Evolutionary conservation across 306 rosid genomes (phyloP).

Genomic region (Rubus idaeus): DNA sequence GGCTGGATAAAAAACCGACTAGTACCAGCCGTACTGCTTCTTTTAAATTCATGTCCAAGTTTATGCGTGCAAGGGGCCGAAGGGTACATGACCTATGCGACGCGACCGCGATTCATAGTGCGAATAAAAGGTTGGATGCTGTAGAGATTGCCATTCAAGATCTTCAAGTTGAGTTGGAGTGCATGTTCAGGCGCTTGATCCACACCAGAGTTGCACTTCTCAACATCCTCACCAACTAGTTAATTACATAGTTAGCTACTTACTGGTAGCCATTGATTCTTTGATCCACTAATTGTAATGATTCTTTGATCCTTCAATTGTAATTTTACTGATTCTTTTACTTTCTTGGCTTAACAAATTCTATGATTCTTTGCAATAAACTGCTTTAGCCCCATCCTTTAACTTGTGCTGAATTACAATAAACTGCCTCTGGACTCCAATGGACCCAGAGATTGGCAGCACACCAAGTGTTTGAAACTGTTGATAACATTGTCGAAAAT

Average conservation of each 20-base stretch:
- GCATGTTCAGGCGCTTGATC: slow-evolving; percentile 64
- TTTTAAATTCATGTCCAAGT: slow-evolving; percentile 34
- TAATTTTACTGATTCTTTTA: not conserved
- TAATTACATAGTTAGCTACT: not conserved
- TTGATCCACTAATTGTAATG: not conserved
- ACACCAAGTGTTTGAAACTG: no score
- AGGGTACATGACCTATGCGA: slow-evolving; percentile 37
- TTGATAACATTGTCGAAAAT: not conserved
- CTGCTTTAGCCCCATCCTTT: not conserved
- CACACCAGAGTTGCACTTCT: slow-evolving; percentile 64
- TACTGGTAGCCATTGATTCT: not conserved
- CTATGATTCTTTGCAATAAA: not conserved
- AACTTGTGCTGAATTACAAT: not conserved
- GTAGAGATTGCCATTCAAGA: slow-evolving; percentile 52
- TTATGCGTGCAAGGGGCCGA: slow-evolving; percentile 19
- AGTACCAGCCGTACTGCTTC: slow-evolving; percentile 1
- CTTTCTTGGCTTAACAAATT: not conserved
- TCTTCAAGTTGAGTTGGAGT: slow-evolving; percentile 54
- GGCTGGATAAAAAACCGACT: slow-evolving; percentile 44
- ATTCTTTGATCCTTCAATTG: not conserved
- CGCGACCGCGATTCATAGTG: slow-evolving; percentile 47
- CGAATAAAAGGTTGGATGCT: slow-evolving; percentile 51
- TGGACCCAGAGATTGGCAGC: not conserved
- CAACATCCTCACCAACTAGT: slow-evolving; percentile 44
- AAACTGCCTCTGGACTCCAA: not conserved